These are phyloP conservation scores for Clavulina sp. DNA, from an alignment of 768 basidiomycete genomes.

Conservation along the genomic window DNA sequence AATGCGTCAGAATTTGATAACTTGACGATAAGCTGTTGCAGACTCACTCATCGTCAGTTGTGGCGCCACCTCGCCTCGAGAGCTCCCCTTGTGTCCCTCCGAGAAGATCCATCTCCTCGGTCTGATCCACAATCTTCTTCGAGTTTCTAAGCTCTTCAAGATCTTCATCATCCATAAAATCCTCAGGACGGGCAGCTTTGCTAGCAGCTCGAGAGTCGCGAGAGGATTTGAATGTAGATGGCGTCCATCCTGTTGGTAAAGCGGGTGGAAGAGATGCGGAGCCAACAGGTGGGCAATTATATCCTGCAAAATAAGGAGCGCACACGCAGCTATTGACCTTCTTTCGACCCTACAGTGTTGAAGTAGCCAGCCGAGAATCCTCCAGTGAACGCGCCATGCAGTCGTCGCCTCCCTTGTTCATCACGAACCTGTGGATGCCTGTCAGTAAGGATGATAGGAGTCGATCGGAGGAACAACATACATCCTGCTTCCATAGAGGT, in stretches of 20 bases:
- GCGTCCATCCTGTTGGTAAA: slow-evolving; percentile 68
- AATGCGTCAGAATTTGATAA: not conserved
- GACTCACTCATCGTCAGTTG: slow-evolving; percentile 37
- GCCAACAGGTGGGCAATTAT: not conserved
- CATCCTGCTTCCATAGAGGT: slow-evolving; percentile 96
- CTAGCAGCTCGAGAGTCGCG: slow-evolving; percentile 45
- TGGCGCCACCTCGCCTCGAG: slow-evolving; percentile 16
- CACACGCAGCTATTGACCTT: slow-evolving; percentile 37
- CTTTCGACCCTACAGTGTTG: slow-evolving; percentile 89
- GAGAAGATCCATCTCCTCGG: slow-evolving; percentile 56
- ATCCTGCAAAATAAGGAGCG: not conserved
- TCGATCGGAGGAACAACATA: slow-evolving; percentile 28
- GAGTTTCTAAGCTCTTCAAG: slow-evolving; percentile 63
- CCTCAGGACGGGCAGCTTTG: slow-evolving; percentile 52
- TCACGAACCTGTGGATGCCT: slow-evolving; percentile 50
- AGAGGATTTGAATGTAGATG: slow-evolving; percentile 84
- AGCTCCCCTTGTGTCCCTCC: slow-evolving; percentile 37
- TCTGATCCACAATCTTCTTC: slow-evolving; percentile 56
- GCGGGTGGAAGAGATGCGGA: not conserved
- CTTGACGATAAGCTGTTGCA: not conserved
- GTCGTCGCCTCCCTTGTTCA: slow-evolving; percentile 75
- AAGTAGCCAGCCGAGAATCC: slow-evolving; percentile 97
- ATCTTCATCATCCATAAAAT: slow-evolving; percentile 99
- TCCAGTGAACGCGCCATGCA: slow-evolving; percentile 98
- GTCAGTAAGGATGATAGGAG: slow-evolving; percentile 8